These are phyloP conservation scores for Solanum lycopersicoides DNA, from an alignment of 257 asterid species.

Conservation along the genomic window DNA sequence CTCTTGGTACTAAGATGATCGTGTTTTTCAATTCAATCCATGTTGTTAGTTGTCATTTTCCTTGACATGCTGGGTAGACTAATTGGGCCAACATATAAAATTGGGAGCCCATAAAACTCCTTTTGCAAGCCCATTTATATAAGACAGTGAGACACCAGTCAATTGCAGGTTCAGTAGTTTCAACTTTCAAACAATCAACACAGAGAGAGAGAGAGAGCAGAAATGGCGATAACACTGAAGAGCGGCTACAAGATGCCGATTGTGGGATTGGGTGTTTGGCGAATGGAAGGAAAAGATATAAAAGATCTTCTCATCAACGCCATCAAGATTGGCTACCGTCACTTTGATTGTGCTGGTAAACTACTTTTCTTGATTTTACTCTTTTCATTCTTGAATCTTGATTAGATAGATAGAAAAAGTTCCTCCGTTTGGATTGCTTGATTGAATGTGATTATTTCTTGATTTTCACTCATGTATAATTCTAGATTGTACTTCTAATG, in stretches of 20 bases:
- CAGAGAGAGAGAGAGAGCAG: not conserved
- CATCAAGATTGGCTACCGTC: conserved; percentile 44
- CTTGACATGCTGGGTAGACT: not conserved
- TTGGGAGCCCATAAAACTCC: not conserved
- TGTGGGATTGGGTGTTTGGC: conserved; percentile 45
- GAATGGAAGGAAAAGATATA: conserved; percentile 39
- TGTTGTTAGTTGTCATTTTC: not conserved
- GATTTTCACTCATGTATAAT: not conserved
- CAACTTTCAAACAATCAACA: not conserved
- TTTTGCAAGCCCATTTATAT: not conserved
- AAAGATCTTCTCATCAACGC: conserved; percentile 33
- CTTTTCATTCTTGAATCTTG: not conserved
- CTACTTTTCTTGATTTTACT: not conserved
- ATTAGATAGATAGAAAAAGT: not conserved
- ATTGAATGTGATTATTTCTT: not conserved
- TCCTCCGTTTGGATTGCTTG: not conserved
- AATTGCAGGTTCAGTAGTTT: not conserved
- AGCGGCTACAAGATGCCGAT: conserved; percentile 44
- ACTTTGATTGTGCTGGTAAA: conserved; percentile 53
- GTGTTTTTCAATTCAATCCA: not conserved
- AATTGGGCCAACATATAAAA: not conserved
- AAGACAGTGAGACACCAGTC: not conserved
- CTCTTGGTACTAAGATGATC: not conserved
- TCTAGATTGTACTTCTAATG: not conserved
- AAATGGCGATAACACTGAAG: conserved; percentile 27